Evolutionary conservation across 495 filamentous ascomycete genomes (phyloP).

Genomic region (Talaromyces stipitatus): DNA sequence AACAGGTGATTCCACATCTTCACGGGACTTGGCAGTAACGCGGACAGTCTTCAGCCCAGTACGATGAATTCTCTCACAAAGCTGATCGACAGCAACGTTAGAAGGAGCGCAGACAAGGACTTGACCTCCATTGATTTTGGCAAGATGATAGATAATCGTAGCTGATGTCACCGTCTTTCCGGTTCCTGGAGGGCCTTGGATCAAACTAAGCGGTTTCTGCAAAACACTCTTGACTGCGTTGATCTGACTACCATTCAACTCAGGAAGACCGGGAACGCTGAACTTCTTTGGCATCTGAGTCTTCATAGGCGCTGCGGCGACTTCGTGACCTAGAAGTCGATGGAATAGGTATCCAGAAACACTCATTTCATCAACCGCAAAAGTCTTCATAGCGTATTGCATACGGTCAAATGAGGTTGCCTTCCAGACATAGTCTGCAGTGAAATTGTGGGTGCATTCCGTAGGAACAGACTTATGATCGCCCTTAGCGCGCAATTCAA

Average conservation of each 20-base stretch:
- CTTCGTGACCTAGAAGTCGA: constrained; percentile 91
- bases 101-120: constrained; percentile 96
- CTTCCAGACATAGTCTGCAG: constrained; percentile 99
- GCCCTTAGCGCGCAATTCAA: constrained; percentile 84
- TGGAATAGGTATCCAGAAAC: constrained; percentile 99
- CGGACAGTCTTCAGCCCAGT: constrained; percentile 97
- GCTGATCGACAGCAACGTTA: constrained; percentile 97
- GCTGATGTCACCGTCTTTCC: constrained; percentile 99
- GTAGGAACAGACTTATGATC: constrained; percentile 93
- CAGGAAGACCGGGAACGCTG: constrained; percentile 89
- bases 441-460: constrained; percentile 97
- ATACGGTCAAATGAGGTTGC: constrained; percentile 98
- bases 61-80: constrained; percentile 93
- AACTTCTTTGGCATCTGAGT: constrained; percentile 94
- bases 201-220: constrained; percentile 86
- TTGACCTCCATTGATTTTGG: constrained; percentile 90
- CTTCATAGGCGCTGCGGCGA: constrained; percentile 93
- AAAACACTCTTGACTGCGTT: constrained; percentile 94
- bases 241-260: constrained; percentile 94
- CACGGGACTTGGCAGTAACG: constrained; percentile 93
- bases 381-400: constrained; percentile 99
- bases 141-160: constrained; percentile 95
- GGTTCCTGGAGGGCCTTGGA: constrained; percentile 94
- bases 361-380: constrained; percentile 96
- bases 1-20: constrained; percentile 96